phyloP scores from a whole-genome alignment of 352 stramenopile species.

The Globisporangium spiculum region DNA sequence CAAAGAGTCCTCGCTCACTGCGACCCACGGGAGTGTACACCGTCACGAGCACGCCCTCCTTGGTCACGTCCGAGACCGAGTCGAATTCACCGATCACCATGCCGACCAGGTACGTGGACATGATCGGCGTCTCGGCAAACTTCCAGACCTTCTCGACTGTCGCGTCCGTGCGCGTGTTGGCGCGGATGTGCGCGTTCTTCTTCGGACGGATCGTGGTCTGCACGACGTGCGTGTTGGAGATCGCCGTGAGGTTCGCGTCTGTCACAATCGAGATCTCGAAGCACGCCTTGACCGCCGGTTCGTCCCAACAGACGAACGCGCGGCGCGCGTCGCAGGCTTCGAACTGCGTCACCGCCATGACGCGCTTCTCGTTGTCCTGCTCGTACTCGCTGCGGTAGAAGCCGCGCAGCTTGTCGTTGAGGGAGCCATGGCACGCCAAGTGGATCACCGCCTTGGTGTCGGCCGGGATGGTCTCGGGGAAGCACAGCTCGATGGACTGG shows the following conservation, averaged over 20 bases:
- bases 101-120: slow-evolving; percentile 96
- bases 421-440: slow-evolving; percentile 58
- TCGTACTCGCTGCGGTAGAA: slow-evolving; percentile 96
- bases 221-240: slow-evolving; percentile 97
- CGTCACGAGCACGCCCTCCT: slow-evolving; percentile 90
- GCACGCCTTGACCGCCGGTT: slow-evolving; percentile 95
- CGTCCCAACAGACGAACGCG: slow-evolving; percentile 98
- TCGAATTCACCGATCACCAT: slow-evolving; percentile 98
- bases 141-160: slow-evolving; percentile 65
- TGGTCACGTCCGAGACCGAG: slow-evolving; percentile 87
- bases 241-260: slow-evolving; percentile 84
- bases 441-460: slow-evolving; percentile 29
- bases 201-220: slow-evolving; percentile 62
- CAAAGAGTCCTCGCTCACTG: slow-evolving; percentile 90
- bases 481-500: slow-evolving; percentile 53
- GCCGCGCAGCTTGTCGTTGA: slow-evolving; percentile 94
- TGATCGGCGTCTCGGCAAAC: slow-evolving; percentile 93
- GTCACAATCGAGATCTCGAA: slow-evolving; percentile 93
- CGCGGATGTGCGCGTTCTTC: slow-evolving; percentile 55
- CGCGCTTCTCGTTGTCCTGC: slow-evolving; percentile 86
- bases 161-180: slow-evolving; percentile 30
- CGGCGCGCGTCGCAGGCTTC: slow-evolving; percentile 87
- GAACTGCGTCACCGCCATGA: slow-evolving; percentile 93
- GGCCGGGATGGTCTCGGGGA: slow-evolving; percentile 42
- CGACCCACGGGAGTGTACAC: slow-evolving; percentile 96